phyloP scores from a whole-genome alignment of 805 yeast species.

The Maudiozyma bulderi region DNA sequence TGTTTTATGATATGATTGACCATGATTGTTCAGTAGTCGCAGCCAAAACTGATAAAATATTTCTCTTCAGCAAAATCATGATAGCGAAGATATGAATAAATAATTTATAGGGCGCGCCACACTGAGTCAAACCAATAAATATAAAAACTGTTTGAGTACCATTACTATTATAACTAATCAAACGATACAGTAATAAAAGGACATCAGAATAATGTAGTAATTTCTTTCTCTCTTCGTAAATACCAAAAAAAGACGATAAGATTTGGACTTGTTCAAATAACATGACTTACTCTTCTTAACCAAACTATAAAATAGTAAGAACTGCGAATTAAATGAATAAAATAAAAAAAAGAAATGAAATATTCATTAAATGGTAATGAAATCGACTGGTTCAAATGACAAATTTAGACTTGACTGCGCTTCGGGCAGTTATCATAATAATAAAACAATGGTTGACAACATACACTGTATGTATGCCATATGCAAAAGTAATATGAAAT shows the following conservation, averaged over 20 bases:
- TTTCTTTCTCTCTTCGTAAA: too few relatives aligned
- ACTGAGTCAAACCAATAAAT: background rate
- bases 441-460: background rate
- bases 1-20: background rate
- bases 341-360: background rate
- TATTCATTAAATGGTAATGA: constrained; percentile 8
- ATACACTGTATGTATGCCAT: background rate
- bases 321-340: background rate
- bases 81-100: background rate
- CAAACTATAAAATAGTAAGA: background rate
- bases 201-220: too few relatives aligned
- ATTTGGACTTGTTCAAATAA: too few relatives aligned
- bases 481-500: background rate
- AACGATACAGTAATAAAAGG: too few relatives aligned
- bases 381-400: constrained; percentile 21
- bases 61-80: background rate
- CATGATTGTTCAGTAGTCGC: constrained; percentile 2
- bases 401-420: constrained; percentile 29
- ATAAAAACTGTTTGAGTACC: too few relatives aligned
- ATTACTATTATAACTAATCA: too few relatives aligned
- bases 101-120: background rate
- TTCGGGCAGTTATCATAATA: constrained; percentile 19
- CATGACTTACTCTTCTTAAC: too few relatives aligned
- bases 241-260: too few relatives aligned
- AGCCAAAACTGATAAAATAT: background rate